These are phyloP conservation scores for Funneliformis mosseae DNA, from an alignment of 192 early-diverging fungal species.

Conservation along the genomic window DNA sequence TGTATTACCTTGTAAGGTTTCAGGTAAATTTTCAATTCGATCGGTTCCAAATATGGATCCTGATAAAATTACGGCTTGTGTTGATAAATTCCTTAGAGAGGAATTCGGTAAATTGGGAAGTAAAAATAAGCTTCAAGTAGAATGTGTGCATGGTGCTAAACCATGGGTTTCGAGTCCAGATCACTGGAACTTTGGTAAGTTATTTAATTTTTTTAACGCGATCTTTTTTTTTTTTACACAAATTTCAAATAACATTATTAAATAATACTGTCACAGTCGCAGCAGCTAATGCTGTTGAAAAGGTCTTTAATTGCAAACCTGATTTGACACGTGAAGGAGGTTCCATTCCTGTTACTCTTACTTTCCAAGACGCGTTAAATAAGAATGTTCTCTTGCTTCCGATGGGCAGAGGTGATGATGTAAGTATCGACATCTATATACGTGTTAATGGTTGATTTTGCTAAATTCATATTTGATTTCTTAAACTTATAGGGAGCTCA, in stretches of 20 bases:
- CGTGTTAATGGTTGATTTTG: not conserved
- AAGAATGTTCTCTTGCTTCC: constrained; percentile 92
- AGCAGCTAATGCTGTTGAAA: constrained; percentile 87
- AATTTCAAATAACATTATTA: not conserved
- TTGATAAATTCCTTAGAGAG: constrained; percentile 70
- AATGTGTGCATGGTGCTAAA: constrained; percentile 82
- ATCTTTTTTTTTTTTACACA: not conserved
- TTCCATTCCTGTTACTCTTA: constrained; percentile 96
- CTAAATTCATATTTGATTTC: not conserved
- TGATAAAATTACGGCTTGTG: constrained; percentile 72
- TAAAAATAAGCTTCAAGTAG: constrained; percentile 82
- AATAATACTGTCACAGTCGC: constrained; percentile 59
- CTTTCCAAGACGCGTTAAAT: constrained; percentile 93
- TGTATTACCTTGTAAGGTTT: constrained; percentile 93
- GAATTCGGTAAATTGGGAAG: constrained; percentile 89
- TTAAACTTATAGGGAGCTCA: constrained; percentile 75
- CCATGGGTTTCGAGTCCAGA: constrained; percentile 90
- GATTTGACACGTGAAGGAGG: constrained; percentile 98
- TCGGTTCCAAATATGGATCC: constrained; percentile 94
- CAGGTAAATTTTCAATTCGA: constrained; percentile 98
- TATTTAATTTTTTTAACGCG: constrained; percentile 13
- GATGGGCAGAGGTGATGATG: constrained; percentile 90
- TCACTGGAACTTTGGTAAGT: constrained; percentile 87
- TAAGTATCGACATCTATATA: constrained; percentile 28
- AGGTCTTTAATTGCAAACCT: constrained; percentile 88